Base-by-base conservation (phyloP, 2,329 filamentous ascomycete genomes). In the Aspergillus ochraceus region DNA sequence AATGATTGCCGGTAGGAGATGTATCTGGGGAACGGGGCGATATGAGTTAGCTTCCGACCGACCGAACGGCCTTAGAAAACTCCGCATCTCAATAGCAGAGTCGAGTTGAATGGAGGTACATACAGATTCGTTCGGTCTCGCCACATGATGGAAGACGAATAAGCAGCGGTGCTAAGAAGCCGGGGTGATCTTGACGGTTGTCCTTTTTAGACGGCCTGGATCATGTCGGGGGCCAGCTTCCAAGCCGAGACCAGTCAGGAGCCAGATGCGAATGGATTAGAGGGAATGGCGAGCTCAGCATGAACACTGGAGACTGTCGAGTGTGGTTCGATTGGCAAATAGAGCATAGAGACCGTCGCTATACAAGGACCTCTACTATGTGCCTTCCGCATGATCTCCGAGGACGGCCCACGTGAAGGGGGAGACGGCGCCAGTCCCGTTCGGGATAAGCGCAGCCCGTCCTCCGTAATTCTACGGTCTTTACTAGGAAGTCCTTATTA, bases 1-100 rank as follows among this genome's bases (percentile, higher is more conserved):
- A 97, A 98, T 71, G 94, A 98, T 81, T 99, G 95, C 72, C 95
- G 93, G 84, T 98, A 99, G 78, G 95, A 98, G 76, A 99, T 95
- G 78, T 96, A 99, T 76, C 94, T 97, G 73, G 47, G 59, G 66
- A 63, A 30, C 24, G 20, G 42, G 2, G 32, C 49, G 14, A n/a
- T 29, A 17, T 29, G 26, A 45, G 26, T 42, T 39, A 49, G 55
- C 47, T 53, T 58, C 20, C 20, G 20, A 11, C 22, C 6, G 26
- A 9, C 26, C 26, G 6, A 39, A 39, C 8, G 9, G 26, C 26
- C 26, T 29, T 2, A 9, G n/a, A 9, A 29, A 8, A 29, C 26
- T 9, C 26, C 26, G 26, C 24, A 4, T 29, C 26, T 9, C 26
- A 29, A 24, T 3, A 5, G 11, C 5, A 22, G 17, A 30, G 26